Evolutionary conservation across 2,329 filamentous ascomycete genomes (phyloP), one percentile per base, ranked within the genome.

Genomic region (Westerdykella ornata): DNA sequence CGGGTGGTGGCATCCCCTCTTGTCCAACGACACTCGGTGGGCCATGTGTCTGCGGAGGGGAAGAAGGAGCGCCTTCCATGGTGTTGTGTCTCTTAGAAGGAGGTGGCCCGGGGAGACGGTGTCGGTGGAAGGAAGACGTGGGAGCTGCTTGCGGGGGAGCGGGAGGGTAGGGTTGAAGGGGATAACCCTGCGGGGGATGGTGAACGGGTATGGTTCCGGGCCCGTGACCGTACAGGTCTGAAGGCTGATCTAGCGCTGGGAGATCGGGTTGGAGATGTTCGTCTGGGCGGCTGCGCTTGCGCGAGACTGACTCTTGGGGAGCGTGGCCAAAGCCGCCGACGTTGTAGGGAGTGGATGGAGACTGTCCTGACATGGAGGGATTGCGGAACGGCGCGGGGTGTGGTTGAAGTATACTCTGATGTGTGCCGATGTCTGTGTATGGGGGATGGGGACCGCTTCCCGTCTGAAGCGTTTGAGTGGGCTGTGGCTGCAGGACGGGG

Each of bases 21-120:
- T 88, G 82, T 32, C 88, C 88, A 38, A 95, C 87, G 35, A 94
- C 82, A 57, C 83, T 92, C n/a, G 85, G 84, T 22, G 85, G 83
- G 7, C 84, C 76, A 71, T 68, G 79, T 67, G 58, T 60, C 36
- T 59, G 62, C 37, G 48, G 53, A 35, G 61, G 65, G 19, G 62
- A 63, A 35, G 59, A 66, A 45, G 58, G 52, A 18, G 51, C 51
- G 41, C 66, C 61, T 57, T 68, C 57, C 79, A 28, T 72, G 51
- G 80, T 62, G 9, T 64, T 73, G 69, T 81, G 75, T 68, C 84
- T 74, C 67, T 85, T 85, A 39, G 76, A 75, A 14, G 83, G 79
- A 16, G 81, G 80, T 47, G 85, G 81, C 51, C 87, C 81, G 37
- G 87, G 86, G 32, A 83, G 82, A 55, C 89, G 86, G 56, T 95